phyloP scores from a whole-genome alignment of 2,329 filamentous ascomycete genomes.

The Talaromyces sp. region DNA sequence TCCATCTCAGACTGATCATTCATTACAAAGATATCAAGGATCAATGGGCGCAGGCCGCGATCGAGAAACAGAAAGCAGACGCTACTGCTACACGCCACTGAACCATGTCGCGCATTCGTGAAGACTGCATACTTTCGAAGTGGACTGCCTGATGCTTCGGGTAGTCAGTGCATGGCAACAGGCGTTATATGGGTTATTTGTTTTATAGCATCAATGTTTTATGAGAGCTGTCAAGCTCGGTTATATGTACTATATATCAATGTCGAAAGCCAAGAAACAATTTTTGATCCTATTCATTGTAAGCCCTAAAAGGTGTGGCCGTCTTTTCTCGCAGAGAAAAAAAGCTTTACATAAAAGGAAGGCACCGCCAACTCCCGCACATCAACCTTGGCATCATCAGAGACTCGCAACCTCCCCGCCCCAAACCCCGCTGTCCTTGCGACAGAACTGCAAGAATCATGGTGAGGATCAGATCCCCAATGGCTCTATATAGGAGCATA shows the following conservation, averaged over 20 bases:
- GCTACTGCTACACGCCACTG: background rate
- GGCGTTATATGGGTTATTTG: slow-evolving; percentile 12
- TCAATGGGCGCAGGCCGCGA: slow-evolving; percentile 37
- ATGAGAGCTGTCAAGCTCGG: background rate
- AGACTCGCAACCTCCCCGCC: background rate
- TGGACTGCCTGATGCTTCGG: background rate
- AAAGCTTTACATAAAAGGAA: background rate
- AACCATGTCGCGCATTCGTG: background rate
- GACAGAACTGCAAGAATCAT: slow-evolving; percentile 20
- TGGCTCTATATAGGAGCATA: background rate
- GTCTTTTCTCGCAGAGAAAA: background rate
- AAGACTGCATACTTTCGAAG: slow-evolving; percentile 8
- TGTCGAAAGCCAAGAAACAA: background rate
- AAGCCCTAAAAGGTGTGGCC: background rate
- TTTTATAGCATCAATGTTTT: slow-evolving; percentile 4
- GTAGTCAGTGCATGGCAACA: slow-evolving; percentile 8
- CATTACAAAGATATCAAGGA: slow-evolving; percentile 43
- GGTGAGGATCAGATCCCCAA: slow-evolving; percentile 21
- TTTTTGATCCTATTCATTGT: background rate
- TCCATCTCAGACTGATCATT: background rate
- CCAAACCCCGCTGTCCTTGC: background rate
- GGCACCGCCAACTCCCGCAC: background rate
- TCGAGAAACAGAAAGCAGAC: slow-evolving; percentile 3
- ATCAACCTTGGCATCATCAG: slow-evolving; percentile 16
- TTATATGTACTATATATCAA: slow-evolving; percentile 8